These are phyloP conservation scores for Lithocarpus polystachyus DNA, from an alignment of 306 rosid genomes.

Conservation along the genomic window DNA sequence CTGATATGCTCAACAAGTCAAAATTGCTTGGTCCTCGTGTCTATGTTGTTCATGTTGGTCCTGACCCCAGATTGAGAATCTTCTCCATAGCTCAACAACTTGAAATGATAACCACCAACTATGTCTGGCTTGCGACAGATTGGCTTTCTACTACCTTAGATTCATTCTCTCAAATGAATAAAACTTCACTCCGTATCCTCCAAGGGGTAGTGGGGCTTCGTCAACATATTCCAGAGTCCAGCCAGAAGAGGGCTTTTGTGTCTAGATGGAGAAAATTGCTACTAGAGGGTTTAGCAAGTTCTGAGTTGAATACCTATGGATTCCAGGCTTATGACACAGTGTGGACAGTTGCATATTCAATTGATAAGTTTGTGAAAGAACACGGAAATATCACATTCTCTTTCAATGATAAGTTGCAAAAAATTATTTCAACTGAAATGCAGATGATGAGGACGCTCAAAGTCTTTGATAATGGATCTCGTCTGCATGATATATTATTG, in stretches of 20 bases:
- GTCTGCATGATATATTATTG: constrained; percentile 46
- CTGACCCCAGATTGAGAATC: constrained; percentile 68
- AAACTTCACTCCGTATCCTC: constrained; percentile 40
- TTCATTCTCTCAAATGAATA: constrained; percentile 45
- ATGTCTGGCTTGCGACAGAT: constrained; percentile 87
- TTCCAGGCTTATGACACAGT: constrained; percentile 80
- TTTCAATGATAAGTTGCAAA: constrained; percentile 26
- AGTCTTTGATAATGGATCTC: constrained; percentile 64
- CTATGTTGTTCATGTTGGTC: constrained; percentile 73
- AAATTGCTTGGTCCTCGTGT: constrained; percentile 73
- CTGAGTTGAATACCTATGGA: constrained; percentile 61
- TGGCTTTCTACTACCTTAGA: constrained; percentile 80
- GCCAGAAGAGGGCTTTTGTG: constrained; percentile 40
- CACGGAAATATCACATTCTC: constrained; percentile 55
- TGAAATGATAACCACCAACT: constrained; percentile 67
- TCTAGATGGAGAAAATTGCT: constrained; percentile 60
- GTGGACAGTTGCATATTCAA: constrained; percentile 68
- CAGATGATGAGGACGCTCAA: constrained; percentile 66
- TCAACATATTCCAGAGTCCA: constrained; percentile 63
- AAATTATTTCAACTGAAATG: constrained; percentile 32
- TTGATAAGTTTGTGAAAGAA: constrained; percentile 48
- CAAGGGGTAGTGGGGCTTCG: constrained; percentile 88
- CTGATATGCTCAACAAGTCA: constrained; percentile 56
- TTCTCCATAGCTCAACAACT: constrained; percentile 63
- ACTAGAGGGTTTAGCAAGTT: constrained; percentile 36